Percentiles rank a stretch among this genome's conserved stretches.
phyloP scores from a whole-genome alignment of 768 basidiomycete species.

The Kwoniella dejecticola region DNA sequence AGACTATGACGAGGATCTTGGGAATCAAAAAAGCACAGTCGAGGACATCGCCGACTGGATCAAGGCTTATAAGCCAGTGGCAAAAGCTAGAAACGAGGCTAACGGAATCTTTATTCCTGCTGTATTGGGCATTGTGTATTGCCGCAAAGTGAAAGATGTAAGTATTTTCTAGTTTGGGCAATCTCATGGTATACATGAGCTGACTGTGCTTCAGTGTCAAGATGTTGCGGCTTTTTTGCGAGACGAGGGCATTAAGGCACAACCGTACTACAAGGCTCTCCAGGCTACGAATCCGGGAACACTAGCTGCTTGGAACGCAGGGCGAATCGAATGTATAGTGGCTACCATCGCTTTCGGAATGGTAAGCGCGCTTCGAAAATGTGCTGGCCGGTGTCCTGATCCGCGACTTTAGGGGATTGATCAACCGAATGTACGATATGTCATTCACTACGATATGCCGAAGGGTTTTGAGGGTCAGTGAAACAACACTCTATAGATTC shows the following conservation, averaged over 20 bases:
- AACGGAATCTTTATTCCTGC: slow-evolving; percentile 32
- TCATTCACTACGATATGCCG: slow-evolving; percentile 55
- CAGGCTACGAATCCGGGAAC: slow-evolving; percentile 17
- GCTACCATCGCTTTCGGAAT: slow-evolving; percentile 56
- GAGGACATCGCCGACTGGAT: slow-evolving; percentile 51
- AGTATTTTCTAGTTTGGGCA: slow-evolving; percentile 8
- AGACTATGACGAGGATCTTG: slow-evolving; percentile 12
- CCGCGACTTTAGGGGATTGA: slow-evolving; percentile 49
- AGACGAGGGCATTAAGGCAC: slow-evolving; percentile 33
- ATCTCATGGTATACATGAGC: neutral
- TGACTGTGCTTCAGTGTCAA: slow-evolving; percentile 41
- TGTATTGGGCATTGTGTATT: slow-evolving; percentile 54
- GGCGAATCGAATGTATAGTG: slow-evolving; percentile 38
- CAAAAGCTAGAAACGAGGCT: slow-evolving; percentile 20
- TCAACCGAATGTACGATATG: slow-evolving; percentile 56
- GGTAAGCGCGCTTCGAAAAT: too few relatives aligned
- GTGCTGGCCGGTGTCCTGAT: too few relatives aligned
- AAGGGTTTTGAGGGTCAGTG: slow-evolving; percentile 54
- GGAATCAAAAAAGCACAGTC: slow-evolving; percentile 25
- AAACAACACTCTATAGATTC: neutral
- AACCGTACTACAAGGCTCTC: slow-evolving; percentile 18
- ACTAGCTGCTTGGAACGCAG: slow-evolving; percentile 37
- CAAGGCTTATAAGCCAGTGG: slow-evolving; percentile 24
- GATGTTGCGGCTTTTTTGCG: slow-evolving; percentile 37
- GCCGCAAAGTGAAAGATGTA: slow-evolving; percentile 39